Evolutionary conservation across 2,329 filamentous ascomycete genomes (phyloP).

Genomic region (Parasarocladium wereldwijsianum): DNA sequence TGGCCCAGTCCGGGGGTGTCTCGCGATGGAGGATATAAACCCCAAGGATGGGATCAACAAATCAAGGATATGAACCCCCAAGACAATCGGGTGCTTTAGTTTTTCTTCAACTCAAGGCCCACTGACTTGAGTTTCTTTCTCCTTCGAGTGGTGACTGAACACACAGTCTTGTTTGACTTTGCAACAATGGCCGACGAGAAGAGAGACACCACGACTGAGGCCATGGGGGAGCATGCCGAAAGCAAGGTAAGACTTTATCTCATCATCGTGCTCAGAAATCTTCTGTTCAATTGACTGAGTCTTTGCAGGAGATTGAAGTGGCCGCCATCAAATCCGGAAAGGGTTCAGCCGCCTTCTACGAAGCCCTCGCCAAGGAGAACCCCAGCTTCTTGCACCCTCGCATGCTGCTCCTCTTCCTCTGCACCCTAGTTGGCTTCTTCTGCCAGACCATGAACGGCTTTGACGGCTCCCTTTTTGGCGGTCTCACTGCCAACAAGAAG

Average conservation of each 20-base stretch:
- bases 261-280: too few species aligned
- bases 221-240: background rate
- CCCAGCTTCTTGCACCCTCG: slow-evolving; percentile 19
- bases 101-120: background rate
- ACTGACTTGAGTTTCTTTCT: background rate
- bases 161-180: too few species aligned
- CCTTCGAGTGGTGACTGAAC: background rate
- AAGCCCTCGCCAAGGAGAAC: slow-evolving; percentile 38
- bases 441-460: slow-evolving; percentile 36
- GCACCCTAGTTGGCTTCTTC: slow-evolving; percentile 30
- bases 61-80: background rate
- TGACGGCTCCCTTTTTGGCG: slow-evolving; percentile 35
- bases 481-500: slow-evolving; percentile 25
- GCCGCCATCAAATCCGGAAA: slow-evolving; percentile 7
- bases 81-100: background rate
- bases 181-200: background rate
- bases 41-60: background rate
- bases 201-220: background rate
- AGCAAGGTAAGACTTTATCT: slow-evolving; percentile 1
- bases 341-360: slow-evolving; percentile 22
- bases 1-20: background rate
- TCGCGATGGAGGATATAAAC: background rate
- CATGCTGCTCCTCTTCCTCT: slow-evolving; percentile 21
- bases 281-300: too few species aligned
- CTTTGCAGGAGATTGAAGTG: slow-evolving; percentile 10